Evolutionary conservation across 768 basidiomycete species (phyloP).

Genomic region (Tulasnella sp.): DNA sequence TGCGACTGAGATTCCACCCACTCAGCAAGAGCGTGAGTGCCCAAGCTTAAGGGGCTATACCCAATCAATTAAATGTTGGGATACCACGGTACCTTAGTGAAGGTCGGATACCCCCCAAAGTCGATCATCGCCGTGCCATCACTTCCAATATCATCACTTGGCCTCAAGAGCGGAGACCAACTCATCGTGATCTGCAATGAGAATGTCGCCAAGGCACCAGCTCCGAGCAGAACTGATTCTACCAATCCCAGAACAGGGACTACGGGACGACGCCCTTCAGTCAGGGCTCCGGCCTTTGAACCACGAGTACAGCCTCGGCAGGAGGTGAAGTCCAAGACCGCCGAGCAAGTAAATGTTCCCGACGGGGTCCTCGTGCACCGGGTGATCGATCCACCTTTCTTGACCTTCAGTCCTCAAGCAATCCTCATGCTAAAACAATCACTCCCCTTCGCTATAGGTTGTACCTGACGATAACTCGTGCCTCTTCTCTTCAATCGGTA

Average conservation of each 20-base stretch:
- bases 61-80: no score
- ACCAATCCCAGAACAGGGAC: background rate
- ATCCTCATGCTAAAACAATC: background rate
- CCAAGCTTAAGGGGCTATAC: no score
- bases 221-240: constrained; percentile 5
- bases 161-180: constrained; percentile 71
- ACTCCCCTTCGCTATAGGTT: constrained; percentile 35
- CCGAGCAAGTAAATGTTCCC: constrained; percentile 50
- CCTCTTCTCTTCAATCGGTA: constrained; percentile 76
- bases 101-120: constrained; percentile 70
- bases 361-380: constrained; percentile 65
- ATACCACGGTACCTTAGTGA: constrained; percentile 22
- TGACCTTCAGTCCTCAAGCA: background rate
- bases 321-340: constrained; percentile 20
- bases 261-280: background rate
- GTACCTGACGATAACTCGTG: constrained; percentile 99
- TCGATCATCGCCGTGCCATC: constrained; percentile 61
- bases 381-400: constrained; percentile 32
- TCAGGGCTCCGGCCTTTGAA: constrained; percentile 20
- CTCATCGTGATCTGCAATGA: constrained; percentile 47
- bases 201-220: background rate
- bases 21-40: constrained; percentile 64
- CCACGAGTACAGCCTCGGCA: constrained; percentile 20
- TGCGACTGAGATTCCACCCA: constrained; percentile 58
- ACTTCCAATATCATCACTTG: constrained; percentile 64